Conservation (phyloP, 148 eudicot genomes). For the Rhododendron ferrugineum region DNA sequence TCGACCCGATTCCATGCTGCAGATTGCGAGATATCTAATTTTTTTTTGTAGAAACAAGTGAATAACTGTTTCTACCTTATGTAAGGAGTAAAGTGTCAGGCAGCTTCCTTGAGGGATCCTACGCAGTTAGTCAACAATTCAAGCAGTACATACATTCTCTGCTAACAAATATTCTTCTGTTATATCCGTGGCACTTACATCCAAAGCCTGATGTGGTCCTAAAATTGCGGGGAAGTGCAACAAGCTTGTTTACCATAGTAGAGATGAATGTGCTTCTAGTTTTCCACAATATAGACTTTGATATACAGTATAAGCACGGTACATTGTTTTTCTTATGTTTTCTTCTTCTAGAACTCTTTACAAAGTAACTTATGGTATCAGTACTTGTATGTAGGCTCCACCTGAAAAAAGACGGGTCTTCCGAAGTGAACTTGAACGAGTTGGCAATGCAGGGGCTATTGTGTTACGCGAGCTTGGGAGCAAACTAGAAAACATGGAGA, state of each 20-base stretch:
- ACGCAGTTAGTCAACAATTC: not conserved
- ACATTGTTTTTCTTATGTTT: not conserved
- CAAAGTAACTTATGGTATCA: not conserved
- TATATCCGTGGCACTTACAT: not conserved
- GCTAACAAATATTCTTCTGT: not conserved
- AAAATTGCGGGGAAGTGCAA: not conserved
- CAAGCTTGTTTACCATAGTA: not conserved
- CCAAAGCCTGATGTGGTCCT: not conserved
- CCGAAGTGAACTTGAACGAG: conserved; percentile 57
- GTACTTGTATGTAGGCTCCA: conserved; percentile 51
- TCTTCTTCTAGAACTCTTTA: not conserved
- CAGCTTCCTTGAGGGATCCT: not conserved
- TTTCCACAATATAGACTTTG: not conserved
- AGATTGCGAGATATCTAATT: not conserved
- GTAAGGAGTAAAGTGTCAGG: not conserved
- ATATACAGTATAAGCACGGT: not conserved
- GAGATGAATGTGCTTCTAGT: not conserved
- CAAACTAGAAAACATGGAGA: conserved; percentile 71
- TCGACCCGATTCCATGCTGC: not conserved
- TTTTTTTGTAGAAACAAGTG: not conserved
- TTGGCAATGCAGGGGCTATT: conserved; percentile 73
- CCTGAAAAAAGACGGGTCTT: conserved; percentile 72
- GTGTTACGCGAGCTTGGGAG: conserved; percentile 68
- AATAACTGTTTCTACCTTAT: not conserved
- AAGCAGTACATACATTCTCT: not conserved